A percentile compares a stretch with the other conserved stretches of the same genome.
These are phyloP conservation scores for Fusarium sp. DNA, from an alignment of 2,329 filamentous ascomycete genomes.

Conservation along the genomic window DNA sequence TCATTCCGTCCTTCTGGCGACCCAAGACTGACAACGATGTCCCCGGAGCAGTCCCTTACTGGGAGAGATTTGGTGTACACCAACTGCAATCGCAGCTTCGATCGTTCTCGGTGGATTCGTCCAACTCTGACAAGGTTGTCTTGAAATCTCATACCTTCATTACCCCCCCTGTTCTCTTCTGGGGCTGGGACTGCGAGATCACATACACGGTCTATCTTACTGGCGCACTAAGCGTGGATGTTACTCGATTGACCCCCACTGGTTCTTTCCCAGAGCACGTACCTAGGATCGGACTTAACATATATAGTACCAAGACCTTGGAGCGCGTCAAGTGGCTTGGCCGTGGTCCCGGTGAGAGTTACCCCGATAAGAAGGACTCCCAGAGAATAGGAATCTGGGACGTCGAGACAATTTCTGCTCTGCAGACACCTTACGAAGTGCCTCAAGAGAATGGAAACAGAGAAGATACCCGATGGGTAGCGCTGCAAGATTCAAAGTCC, in stretches of 20 bases:
- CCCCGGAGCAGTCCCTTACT: conserved; percentile 67
- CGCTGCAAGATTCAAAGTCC: conserved; percentile 46
- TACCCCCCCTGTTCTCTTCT: conserved; percentile 71
- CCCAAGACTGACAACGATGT: conserved; percentile 76
- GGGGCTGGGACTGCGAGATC: conserved; percentile 65
- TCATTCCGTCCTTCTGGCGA: conserved; percentile 70
- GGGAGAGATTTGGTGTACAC: conserved; percentile 66
- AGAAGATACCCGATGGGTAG: conserved; percentile 70
- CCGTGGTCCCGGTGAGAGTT: conserved; percentile 73
- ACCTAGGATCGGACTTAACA: conserved; percentile 72
- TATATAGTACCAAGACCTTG: conserved; percentile 63
- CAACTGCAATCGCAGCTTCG: conserved; percentile 62
- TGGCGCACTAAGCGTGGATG: conserved; percentile 61
- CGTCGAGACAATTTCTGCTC: conserved; percentile 57
- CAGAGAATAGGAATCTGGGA: conserved; percentile 67
- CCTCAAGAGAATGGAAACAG: conserved; percentile 78
- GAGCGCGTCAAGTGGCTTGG: conserved; percentile 70
- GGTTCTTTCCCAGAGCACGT: conserved; percentile 67
- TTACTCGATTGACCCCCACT: conserved; percentile 59
- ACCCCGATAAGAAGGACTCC: conserved; percentile 71
- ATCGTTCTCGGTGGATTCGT: conserved; percentile 55
- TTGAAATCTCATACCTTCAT: conserved; percentile 68
- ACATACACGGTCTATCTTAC: conserved; percentile 65
- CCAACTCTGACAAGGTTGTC: conserved; percentile 60
- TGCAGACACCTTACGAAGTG: conserved; percentile 73